These are phyloP conservation scores for Pneumocystis sp. DNA, from an alignment of 1,139 yeast species.

Conservation along the genomic window DNA sequence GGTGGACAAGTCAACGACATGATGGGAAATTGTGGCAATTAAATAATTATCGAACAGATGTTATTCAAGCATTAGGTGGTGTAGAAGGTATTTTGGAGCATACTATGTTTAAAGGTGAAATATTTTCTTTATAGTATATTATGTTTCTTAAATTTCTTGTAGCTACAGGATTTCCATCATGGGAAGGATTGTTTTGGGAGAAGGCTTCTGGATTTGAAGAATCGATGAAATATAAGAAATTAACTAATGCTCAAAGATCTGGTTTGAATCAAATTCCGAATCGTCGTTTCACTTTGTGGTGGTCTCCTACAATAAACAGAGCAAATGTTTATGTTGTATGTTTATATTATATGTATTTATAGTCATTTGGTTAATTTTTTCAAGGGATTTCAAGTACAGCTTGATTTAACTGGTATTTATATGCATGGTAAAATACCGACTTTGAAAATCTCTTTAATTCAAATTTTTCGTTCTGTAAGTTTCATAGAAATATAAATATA, in stretches of 20 bases:
- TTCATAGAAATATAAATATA: neutral
- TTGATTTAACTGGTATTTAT: slow-evolving; percentile 92
- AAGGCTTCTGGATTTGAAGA: slow-evolving; percentile 76
- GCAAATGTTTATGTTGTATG: slow-evolving; percentile 76
- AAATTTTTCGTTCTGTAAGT: slow-evolving; percentile 65
- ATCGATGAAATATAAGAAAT: slow-evolving; percentile 79
- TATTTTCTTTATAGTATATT: neutral
- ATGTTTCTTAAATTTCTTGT: neutral
- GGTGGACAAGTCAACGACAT: slow-evolving; percentile 93
- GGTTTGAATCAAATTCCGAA: slow-evolving; percentile 97
- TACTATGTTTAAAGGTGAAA: slow-evolving; percentile 50
- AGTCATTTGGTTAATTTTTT: neutral
- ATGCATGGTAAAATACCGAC: slow-evolving; percentile 97
- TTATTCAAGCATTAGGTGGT: slow-evolving; percentile 94
- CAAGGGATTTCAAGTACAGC: slow-evolving; percentile 81
- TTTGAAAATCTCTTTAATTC: slow-evolving; percentile 82
- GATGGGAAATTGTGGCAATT: slow-evolving; percentile 95
- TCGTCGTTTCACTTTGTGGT: slow-evolving; percentile 93
- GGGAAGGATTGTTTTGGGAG: slow-evolving; percentile 99
- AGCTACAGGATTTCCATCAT: slow-evolving; percentile 92
- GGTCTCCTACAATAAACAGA: slow-evolving; percentile 98
- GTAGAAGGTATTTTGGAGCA: slow-evolving; percentile 93
- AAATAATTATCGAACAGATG: slow-evolving; percentile 86
- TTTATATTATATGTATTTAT: neutral
- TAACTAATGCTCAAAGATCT: slow-evolving; percentile 93